Evolutionary conservation across 1,139 yeast genomes (phyloP), one percentile per base, ranked within the genome.

Genomic region (Taphrina wiesneri): DNA sequence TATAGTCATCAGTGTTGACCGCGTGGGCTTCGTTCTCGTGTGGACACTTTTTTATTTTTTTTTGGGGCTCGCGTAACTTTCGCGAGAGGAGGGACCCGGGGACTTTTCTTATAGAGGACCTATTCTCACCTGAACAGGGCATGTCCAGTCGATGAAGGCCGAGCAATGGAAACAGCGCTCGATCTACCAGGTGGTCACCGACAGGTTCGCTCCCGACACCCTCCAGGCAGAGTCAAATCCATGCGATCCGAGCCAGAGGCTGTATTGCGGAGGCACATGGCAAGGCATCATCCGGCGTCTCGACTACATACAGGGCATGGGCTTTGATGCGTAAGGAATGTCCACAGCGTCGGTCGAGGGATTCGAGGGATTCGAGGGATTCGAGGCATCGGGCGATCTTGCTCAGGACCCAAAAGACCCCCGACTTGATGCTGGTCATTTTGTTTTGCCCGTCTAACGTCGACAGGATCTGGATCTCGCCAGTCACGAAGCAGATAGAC

Each of bases 201-300:
- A 62, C 46, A 30, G 65, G 13, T 62, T 62, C 36, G 65, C 65
- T 45, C 64, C 64, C 32, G 19, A 43, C 17, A 30, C 39, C 21
- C 43, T 39, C 17, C 51, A 34, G 32, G 60, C 43, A 15, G 65
- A 53, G 39, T 25, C 65, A 17, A 41, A 17, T n/a, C 9, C 39
- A n/a, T 62, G 65, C 60, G 30, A 28, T 17, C 46, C 60, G 26
- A 30, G 46, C 21, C 36, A 32, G 21, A 30, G 54, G 19, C 52
- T 23, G 11, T 67, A 65, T 32, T 68, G 70, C 23, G 70, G 70
- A n/a, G 70, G 70, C 13, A 60, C 70, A 5, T 68, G 69, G 69
- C 56, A 60, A 30, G 70, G 70, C 34, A 56, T 68, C 59, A 60
- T 47, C 17, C 49, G 56, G 5, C 62, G 66, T 17, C 65, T 68